These are phyloP conservation scores for Spiromyces aspiralis DNA, from an alignment of 371 early-diverging fungal genomes.

Conservation along the genomic window DNA sequence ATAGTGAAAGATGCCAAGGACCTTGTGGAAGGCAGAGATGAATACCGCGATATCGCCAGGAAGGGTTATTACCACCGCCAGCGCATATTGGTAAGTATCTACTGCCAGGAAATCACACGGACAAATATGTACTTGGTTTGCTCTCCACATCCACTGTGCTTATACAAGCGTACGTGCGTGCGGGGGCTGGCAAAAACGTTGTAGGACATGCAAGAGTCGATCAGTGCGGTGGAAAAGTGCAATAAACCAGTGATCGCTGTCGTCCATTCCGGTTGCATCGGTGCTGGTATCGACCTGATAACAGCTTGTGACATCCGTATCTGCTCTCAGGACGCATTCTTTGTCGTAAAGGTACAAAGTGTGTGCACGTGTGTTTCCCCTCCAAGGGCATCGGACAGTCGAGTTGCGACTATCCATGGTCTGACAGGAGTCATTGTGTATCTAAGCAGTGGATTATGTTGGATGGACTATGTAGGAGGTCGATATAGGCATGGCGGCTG, in stretches of 20 bases:
- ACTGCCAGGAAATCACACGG: too few species aligned
- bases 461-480: conserved; percentile 64
- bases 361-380: too few species aligned
- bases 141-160: too few species aligned
- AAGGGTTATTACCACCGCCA: conserved; percentile 28
- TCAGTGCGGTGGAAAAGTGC: conserved; percentile 67
- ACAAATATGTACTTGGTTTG: too few species aligned
- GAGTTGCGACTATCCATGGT: too few species aligned
- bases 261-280: conserved; percentile 77
- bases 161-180: too few species aligned
- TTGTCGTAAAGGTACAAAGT: conserved; percentile 46
- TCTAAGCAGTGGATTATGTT: too few species aligned
- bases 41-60: conserved; percentile 32
- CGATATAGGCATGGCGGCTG: conserved; percentile 80
- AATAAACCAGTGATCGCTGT: conserved; percentile 77
- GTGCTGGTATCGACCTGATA: conserved; percentile 75
- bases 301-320: conserved; percentile 88
- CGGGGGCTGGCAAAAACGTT: too few species aligned
- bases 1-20: conserved; percentile 4
- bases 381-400: too few species aligned
- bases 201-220: conserved; percentile 40
- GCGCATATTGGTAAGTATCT: neutral
- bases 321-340: conserved; percentile 58
- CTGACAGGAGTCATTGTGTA: conserved; percentile 2
- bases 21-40: conserved; percentile 2